A percentile compares a stretch with the other conserved stretches of the same genome.
Evolutionary conservation across 2,329 filamentous ascomycete species (phyloP).

Genomic region (Xylariaceae sp.): DNA sequence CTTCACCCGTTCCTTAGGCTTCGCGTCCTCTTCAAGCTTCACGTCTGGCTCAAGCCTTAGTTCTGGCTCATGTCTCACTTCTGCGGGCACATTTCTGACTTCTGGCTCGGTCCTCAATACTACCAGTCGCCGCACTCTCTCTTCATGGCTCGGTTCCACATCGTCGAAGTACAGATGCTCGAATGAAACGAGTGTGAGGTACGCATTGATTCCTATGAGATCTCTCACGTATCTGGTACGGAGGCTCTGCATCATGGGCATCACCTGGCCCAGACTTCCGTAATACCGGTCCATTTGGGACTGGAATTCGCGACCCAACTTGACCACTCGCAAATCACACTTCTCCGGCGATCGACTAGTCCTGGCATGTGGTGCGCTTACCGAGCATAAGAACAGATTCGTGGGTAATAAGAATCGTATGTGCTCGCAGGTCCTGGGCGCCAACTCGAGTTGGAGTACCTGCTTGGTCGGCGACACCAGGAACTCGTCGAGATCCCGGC

Average conservation of each 20-base stretch:
- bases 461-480: background rate
- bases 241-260: background rate
- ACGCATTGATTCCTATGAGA: background rate
- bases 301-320: background rate
- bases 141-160: background rate
- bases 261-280: background rate
- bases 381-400: conserved; percentile 1
- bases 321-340: background rate
- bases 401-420: background rate
- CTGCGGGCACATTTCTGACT: no score
- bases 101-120: no score
- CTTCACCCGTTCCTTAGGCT: no score
- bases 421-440: background rate
- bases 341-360: background rate
- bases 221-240: conserved; percentile 2
- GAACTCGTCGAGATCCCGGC: conserved; percentile 8
- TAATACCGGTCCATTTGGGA: background rate
- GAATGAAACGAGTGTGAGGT: background rate
- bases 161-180: background rate
- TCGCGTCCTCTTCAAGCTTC: no score
- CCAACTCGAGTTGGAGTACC: background rate
- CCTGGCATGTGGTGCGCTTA: background rate
- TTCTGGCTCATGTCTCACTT: no score
- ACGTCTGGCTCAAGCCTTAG: no score
- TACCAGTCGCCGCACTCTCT: no score